Percentiles rank a stretch among this genome's conserved stretches.
phyloP scores from a whole-genome alignment of 148 eudicot genomes.

The Linanthus parryae region DNA sequence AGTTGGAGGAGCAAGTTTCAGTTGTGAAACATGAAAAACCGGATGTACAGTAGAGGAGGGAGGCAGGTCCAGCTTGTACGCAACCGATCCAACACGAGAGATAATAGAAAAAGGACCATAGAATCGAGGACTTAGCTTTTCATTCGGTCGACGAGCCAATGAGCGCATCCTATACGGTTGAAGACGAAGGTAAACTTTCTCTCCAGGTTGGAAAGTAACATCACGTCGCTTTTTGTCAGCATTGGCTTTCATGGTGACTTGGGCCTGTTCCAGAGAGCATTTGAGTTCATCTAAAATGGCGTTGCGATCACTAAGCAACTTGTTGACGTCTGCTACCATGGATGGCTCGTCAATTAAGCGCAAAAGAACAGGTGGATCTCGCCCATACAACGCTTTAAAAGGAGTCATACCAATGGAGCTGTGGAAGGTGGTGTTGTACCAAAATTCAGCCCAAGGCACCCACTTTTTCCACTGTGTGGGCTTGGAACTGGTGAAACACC shows the following conservation, averaged over 20 bases:
- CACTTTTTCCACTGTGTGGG: not conserved
- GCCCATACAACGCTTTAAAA: not conserved
- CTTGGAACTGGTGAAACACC: not conserved
- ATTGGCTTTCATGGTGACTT: no score
- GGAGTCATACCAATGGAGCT: not conserved
- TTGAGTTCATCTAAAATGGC: no score
- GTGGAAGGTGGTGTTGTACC: conserved; percentile 1
- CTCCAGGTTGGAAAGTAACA: no score
- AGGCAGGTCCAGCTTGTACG: not conserved
- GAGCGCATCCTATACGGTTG: no score
- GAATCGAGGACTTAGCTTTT: no score
- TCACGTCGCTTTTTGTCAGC: no score
- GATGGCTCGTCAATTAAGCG: not conserved
- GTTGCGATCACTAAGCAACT: not conserved
- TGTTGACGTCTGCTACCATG: not conserved
- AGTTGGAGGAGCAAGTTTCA: no score
- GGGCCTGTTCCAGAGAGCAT: no score
- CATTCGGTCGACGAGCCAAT: no score
- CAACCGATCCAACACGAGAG: not conserved
- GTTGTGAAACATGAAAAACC: no score
- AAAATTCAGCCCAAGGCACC: not conserved
- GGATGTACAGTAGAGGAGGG: not conserved
- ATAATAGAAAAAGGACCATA: not conserved
- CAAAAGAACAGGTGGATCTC: not conserved
- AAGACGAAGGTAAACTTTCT: no score